A percentile compares a stretch with the other conserved stretches of the same genome.
phyloP scores from a whole-genome alignment of 2,329 filamentous ascomycete genomes.

The Ceratocystis diversiconidia region DNA sequence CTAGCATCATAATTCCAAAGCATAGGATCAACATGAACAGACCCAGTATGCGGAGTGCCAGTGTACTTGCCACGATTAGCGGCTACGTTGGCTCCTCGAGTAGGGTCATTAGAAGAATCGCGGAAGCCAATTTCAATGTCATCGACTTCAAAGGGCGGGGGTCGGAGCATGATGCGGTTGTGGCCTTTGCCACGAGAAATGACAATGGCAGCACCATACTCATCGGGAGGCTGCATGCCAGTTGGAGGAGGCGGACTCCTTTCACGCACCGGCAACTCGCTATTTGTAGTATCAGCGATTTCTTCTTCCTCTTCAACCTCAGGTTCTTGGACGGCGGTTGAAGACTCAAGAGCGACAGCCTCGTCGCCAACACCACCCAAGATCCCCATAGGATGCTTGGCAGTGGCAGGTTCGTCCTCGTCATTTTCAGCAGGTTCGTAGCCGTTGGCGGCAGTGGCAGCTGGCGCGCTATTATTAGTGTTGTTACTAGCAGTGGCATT shows the following conservation, averaged over 20 bases:
- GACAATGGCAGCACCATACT: constrained; percentile 37
- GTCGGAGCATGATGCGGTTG: constrained; percentile 40
- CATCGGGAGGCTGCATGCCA: constrained; percentile 34
- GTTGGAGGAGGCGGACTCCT: constrained; percentile 29
- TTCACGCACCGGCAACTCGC: constrained; percentile 25
- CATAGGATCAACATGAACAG: constrained; percentile 40
- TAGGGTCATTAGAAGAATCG: constrained; percentile 42
- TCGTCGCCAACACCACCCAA: constrained; percentile 22
- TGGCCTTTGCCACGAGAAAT: constrained; percentile 31
- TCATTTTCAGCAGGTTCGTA: constrained; percentile 19
- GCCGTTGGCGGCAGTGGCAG: constrained; percentile 10
- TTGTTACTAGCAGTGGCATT: constrained; percentile 21
- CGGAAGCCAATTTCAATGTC: constrained; percentile 45
- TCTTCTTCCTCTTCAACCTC: constrained; percentile 16
- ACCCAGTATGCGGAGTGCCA: constrained; percentile 38
- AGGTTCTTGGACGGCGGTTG: constrained; percentile 16
- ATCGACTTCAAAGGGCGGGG: constrained; percentile 34
- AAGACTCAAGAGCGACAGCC: constrained; percentile 15
- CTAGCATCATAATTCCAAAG: constrained; percentile 40
- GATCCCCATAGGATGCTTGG: constrained; percentile 24
- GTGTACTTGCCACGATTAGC: constrained; percentile 39
- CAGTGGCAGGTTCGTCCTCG: constrained; percentile 15
- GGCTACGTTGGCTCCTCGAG: constrained; percentile 24
- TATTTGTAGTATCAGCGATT: background rate
- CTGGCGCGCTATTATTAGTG: constrained; percentile 16